Percentiles rank a stretch among this genome's conserved stretches.
phyloP scores from a whole-genome alignment of 1,284 basidiomycete species.

The Cutaneotrichosporon cutaneum region DNA sequence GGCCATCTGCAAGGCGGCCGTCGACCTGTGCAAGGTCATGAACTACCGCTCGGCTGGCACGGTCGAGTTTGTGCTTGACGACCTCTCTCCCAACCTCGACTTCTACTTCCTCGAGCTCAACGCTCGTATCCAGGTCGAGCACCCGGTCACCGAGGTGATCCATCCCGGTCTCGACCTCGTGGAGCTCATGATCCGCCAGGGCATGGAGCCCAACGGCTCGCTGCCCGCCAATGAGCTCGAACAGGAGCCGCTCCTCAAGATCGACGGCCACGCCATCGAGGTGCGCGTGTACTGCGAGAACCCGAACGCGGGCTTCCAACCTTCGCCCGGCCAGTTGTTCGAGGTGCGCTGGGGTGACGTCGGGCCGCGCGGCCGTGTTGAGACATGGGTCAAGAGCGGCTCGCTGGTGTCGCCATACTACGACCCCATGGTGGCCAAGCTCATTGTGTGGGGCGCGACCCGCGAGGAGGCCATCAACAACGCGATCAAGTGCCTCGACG shows the following conservation, averaged over 20 bases:
- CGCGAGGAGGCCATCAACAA: conserved; percentile 29
- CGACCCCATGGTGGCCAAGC: conserved; percentile 58
- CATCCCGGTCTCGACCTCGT: conserved; percentile 65
- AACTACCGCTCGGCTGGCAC: conserved; percentile 66
- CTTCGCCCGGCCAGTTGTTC: conserved; percentile 65
- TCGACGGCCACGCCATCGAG: conserved; percentile 60
- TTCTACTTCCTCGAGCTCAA: conserved; percentile 78
- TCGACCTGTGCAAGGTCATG: conserved; percentile 58
- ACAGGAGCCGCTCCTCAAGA: conserved; percentile 29
- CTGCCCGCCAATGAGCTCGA: conserved; percentile 51
- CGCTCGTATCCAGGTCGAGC: conserved; percentile 70
- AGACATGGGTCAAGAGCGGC: conserved; percentile 53
- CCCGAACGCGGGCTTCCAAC: conserved; percentile 61
- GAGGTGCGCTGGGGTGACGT: conserved; percentile 56
- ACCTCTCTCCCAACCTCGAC: conserved; percentile 47
- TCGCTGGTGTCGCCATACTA: conserved; percentile 59
- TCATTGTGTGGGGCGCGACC: conserved; percentile 37
- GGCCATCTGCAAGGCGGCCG: conserved; percentile 60
- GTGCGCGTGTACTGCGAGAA: conserved; percentile 68
- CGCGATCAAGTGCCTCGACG: conserved; percentile 44
- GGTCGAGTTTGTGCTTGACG: conserved; percentile 67
- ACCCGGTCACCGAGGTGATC: conserved; percentile 64
- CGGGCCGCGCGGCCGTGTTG: conserved; percentile 39
- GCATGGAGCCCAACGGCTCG: conserved; percentile 36
- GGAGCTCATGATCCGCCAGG: conserved; percentile 60